Percentiles rank a stretch among this genome's conserved stretches.
Evolutionary conservation across 2,329 filamentous ascomycete genomes (phyloP).

Genomic region (Colletotrichum graminicola): DNA sequence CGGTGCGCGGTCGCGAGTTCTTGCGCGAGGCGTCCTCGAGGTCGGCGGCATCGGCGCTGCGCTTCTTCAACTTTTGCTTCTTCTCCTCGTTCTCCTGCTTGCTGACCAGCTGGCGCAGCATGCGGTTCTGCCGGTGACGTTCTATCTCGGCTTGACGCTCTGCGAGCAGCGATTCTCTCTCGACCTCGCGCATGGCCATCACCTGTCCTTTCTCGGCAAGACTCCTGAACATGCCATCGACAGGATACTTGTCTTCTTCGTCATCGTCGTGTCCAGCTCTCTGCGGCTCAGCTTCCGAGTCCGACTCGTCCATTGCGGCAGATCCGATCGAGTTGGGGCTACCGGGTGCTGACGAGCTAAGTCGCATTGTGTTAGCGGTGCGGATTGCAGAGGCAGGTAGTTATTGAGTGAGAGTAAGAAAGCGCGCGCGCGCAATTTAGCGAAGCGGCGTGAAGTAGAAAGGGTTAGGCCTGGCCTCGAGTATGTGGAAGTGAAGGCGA

Average conservation of each 20-base stretch:
- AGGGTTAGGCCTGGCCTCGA: background rate
- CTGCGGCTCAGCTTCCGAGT: slow-evolving; percentile 69
- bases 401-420: background rate
- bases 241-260: slow-evolving; percentile 79
- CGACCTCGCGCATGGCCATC: slow-evolving; percentile 87
- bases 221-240: slow-evolving; percentile 87
- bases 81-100: slow-evolving; percentile 74
- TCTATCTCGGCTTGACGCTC: slow-evolving; percentile 88
- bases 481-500: background rate
- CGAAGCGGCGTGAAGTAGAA: background rate
- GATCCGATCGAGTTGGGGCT: slow-evolving; percentile 83
- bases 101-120: slow-evolving; percentile 81
- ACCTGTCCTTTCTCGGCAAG: slow-evolving; percentile 82
- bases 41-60: slow-evolving; percentile 83
- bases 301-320: slow-evolving; percentile 90
- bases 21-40: slow-evolving; percentile 83
- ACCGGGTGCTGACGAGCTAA: slow-evolving; percentile 76
- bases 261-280: slow-evolving; percentile 60
- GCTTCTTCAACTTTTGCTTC: slow-evolving; percentile 74
- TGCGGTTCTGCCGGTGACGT: slow-evolving; percentile 82
- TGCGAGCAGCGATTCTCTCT: slow-evolving; percentile 90
- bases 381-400: background rate
- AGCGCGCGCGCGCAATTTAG: background rate
- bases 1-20: slow-evolving; percentile 78
- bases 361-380: slow-evolving; percentile 21